Base-by-base conservation (phyloP, 2,329 filamentous ascomycete genomes). In the Aspergillus japonicus region DNA sequence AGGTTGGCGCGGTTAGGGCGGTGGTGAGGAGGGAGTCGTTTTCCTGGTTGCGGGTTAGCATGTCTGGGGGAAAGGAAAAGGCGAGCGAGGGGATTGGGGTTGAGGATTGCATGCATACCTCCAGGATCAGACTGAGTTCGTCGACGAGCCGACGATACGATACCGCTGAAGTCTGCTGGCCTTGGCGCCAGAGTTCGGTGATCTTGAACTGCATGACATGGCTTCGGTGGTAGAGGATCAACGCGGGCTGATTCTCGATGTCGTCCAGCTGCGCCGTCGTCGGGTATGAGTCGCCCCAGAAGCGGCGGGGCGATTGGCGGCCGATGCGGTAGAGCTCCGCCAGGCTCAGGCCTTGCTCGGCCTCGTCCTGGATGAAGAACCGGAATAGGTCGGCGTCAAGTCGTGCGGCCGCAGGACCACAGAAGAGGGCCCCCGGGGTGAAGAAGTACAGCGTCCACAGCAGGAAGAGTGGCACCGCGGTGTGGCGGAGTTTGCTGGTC, bases 361-460 rank as follows among this genome's bases (percentile, higher is more conserved):
- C 49, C 49, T 66, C 65, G 11, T 60, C 54, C 4, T 57, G 51
- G 8, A 70, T 58, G 48, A 71, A 70, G n/a, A 67, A 63, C 12
- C 63, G 62, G 21, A 64, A 69, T 5, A 70, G 65, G 50, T 64
- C 61, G 2, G 63, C 61, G 21, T 70, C 64, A 2, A 68, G 35
- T 39, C 55, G 56, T 0, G 65, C 51, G 6, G 58, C 58, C 3
- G 56, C 62, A 29, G 68, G 59, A 0, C 64, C 64, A 42, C 62
- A 66, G 55, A 69, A 67, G 11, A 68, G 54, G 2, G 66, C 61
- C 10, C 64, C 64, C 0, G 68, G 68, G 0, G 68, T 69, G 35
- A 66, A 71, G 39, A 70, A 68, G 44, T 71, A 71, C 4, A 71
- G 33, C 0, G 68, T 69, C 68, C 68, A 69, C 24, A 71, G 64